phyloP scores from a whole-genome alignment of 345 rosid genomes.

The Psidium friedrichsthalianum region DNA sequence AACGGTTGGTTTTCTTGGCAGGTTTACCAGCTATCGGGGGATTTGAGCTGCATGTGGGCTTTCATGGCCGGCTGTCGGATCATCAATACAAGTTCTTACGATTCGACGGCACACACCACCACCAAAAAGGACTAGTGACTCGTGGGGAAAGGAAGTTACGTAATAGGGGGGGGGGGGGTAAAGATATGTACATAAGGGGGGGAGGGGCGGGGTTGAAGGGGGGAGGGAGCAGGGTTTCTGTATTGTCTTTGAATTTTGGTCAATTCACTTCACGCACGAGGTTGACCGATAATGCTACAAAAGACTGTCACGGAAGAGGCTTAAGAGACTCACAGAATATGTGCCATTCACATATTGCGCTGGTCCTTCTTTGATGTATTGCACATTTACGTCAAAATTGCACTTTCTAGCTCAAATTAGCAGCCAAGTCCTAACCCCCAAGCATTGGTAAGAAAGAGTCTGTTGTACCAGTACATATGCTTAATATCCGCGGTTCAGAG shows the following conservation, averaged over 20 bases:
- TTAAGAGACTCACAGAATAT: background rate
- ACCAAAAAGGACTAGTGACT: no score
- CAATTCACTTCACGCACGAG: background rate
- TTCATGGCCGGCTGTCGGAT: conserved; percentile 77
- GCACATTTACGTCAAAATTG: background rate
- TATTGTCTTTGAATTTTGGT: background rate
- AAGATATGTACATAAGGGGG: no score
- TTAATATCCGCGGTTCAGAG: background rate
- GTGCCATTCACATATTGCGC: background rate
- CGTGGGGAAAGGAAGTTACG: no score
- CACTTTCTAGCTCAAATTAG: background rate
- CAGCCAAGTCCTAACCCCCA: background rate
- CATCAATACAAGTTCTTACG: conserved; percentile 77
- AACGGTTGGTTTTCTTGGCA: conserved; percentile 1
- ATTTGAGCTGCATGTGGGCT: conserved; percentile 89
- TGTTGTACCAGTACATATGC: background rate
- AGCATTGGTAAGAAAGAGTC: background rate
- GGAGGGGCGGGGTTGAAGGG: no score
- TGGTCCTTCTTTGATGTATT: background rate
- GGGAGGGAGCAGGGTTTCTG: no score
- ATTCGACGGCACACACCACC: no score
- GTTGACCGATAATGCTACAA: background rate
- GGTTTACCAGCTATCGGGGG: conserved; percentile 71
- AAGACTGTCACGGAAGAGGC: background rate
- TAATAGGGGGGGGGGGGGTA: no score